Conservation (phyloP, 345 rosid genomes). For the Syzygium jambos region DNA sequence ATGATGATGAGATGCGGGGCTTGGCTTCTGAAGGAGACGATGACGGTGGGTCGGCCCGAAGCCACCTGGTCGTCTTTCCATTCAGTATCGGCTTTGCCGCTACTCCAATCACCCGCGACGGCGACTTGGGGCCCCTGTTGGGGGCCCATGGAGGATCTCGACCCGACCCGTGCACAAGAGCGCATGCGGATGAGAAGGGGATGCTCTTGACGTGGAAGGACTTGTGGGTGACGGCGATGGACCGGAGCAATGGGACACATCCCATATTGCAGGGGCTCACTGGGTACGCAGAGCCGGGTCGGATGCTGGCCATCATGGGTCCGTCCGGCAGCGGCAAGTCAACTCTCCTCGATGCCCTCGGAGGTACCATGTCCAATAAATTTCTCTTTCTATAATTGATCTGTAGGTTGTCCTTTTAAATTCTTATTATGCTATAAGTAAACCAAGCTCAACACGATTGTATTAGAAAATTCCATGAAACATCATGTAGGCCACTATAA, state of each 20-base stretch:
- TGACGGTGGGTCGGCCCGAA: background rate
- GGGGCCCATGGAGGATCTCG: background rate
- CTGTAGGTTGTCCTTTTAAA: background rate
- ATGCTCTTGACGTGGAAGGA: conserved; percentile 38
- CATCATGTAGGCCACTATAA: background rate
- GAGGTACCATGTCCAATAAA: conserved; percentile 11
- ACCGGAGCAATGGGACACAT: conserved; percentile 4
- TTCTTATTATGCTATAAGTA: background rate
- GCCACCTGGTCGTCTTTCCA: background rate
- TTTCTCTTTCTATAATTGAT: background rate
- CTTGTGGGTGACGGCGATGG: conserved; percentile 22
- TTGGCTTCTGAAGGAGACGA: background rate
- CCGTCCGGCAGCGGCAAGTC: conserved; percentile 56
- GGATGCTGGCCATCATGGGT: conserved; percentile 40
- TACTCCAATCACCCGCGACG: background rate
- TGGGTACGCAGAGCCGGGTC: conserved; percentile 35
- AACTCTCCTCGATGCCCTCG: conserved; percentile 40
- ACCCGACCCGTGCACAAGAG: background rate
- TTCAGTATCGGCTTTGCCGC: background rate
- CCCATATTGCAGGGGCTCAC: conserved; percentile 22
- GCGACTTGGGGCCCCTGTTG: background rate
- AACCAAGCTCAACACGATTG: background rate
- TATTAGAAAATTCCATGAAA: background rate
- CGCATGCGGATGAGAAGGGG: background rate
- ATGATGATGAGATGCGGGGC: no score